Conservation (phyloP, 257 asterid genomes). For the Solanum corneliomulleri region DNA sequence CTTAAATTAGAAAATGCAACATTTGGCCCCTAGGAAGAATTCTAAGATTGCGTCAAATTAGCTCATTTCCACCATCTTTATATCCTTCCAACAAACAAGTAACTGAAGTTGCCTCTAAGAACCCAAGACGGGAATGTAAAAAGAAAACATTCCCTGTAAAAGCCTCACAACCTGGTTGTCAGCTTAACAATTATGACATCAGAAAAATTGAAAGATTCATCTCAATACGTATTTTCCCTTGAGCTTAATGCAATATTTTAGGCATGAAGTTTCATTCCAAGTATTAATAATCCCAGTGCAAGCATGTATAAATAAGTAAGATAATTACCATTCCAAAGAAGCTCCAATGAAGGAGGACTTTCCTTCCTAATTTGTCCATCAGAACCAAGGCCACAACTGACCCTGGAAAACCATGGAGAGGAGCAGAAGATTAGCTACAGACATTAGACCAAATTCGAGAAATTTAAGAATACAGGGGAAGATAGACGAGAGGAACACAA, state of each 20-base stretch:
- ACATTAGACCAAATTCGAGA: not conserved
- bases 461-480: not conserved
- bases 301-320: not conserved
- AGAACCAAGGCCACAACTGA: constrained; percentile 60
- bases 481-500: not conserved
- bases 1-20: not conserved
- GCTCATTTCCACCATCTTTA: not conserved
- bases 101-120: not conserved
- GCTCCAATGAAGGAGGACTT: constrained; percentile 82
- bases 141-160: not conserved
- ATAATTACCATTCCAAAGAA: constrained; percentile 83
- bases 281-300: not conserved
- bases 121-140: not conserved
- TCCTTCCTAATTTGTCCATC: constrained; percentile 93
- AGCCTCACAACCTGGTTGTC: not conserved
- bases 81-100: not conserved
- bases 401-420: constrained; percentile 22
- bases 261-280: not conserved
- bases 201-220: not conserved
- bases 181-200: not conserved
- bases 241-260: not conserved
- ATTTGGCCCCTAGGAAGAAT: not conserved
- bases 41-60: not conserved
- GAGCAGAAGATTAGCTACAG: not conserved
- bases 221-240: not conserved